phyloP scores from a whole-genome alignment of 352 stramenopile genomes.

The Globisporangium carolinianum region DNA sequence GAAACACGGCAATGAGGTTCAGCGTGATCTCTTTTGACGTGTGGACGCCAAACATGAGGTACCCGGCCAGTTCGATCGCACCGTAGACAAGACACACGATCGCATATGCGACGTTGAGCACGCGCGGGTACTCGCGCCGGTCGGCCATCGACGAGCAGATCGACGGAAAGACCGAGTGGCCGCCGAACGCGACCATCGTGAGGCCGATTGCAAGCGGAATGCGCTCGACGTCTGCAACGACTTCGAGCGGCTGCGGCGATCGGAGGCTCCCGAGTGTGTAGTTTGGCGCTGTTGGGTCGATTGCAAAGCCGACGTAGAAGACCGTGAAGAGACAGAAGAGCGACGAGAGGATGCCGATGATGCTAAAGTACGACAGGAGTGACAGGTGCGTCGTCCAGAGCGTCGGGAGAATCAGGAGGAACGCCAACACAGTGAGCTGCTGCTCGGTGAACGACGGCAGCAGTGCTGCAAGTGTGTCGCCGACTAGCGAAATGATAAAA shows the following conservation, averaged over 20 bases:
- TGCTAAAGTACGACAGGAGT: slow-evolving; percentile 79
- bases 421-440: slow-evolving; percentile 62
- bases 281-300: slow-evolving; percentile 25
- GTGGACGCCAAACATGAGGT: slow-evolving; percentile 75
- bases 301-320: slow-evolving; percentile 68
- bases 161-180: slow-evolving; percentile 86
- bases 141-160: slow-evolving; percentile 82
- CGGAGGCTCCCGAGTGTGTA: slow-evolving; percentile 54
- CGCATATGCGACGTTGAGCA: slow-evolving; percentile 71
- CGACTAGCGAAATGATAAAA: slow-evolving; percentile 44
- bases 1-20: slow-evolving; percentile 68
- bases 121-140: slow-evolving; percentile 44
- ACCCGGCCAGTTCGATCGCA: slow-evolving; percentile 66
- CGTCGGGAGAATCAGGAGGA: slow-evolving; percentile 69
- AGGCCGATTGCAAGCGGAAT: slow-evolving; percentile 78
- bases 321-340: slow-evolving; percentile 73
- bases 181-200: slow-evolving; percentile 83
- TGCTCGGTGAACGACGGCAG: slow-evolving; percentile 53
- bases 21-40: slow-evolving; percentile 86
- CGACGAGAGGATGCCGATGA: slow-evolving; percentile 81
- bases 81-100: slow-evolving; percentile 70
- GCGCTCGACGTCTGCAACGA: slow-evolving; percentile 56
- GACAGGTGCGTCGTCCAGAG: slow-evolving; percentile 78
- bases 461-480: slow-evolving; percentile 65
- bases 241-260: slow-evolving; percentile 46